Base-by-base conservation (phyloP, 495 filamentous ascomycete species). In the Xylaria scruposa region DNA sequence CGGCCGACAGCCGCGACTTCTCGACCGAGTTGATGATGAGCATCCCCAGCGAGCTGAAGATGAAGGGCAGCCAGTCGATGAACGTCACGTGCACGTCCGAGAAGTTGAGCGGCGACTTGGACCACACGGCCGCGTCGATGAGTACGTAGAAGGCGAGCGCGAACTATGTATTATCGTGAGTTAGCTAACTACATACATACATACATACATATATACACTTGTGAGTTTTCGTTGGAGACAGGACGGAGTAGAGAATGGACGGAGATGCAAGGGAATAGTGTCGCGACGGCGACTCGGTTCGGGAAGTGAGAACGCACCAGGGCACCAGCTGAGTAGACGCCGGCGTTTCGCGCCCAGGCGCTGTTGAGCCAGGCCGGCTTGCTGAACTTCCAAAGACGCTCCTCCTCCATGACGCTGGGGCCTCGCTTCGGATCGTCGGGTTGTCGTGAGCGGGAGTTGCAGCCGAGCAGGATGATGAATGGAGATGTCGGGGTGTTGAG, bases 1-100 rank as follows among this genome's bases (percentile, higher is more conserved):
- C 96, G 54, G 91, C 92, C 70, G 90, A 91, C 76, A 99, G 84
- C 24, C 94, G 87, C 15, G 90, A 88, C 86, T 98, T 98, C 80
- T 99, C 97, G 75, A 99, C 97, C 69, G 90, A 93, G 86, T 98
- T 99, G 89, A 99, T 98, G 74, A 98, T 94, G 9, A 98, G 91
- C 97, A 98, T 98, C 59, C 97, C 97, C 26, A 98, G 88, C 62
- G 90, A 87, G 58, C 90, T 92, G 86, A 97, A 99, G 85, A 99
- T 97, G 68, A 94, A 91, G 26, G 97, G 97, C 74, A 99, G 93
- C 97, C 97, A 99, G 87, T 99, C 97, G 77, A 98, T 88, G 82
- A 98, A 98, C 79, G 88, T 95, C 77, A 99, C 90, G 85, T 99
- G 95, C 65, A 97, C 88, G 79, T 89, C 81, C 24, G 92, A 92